Evolutionary conservation across 768 basidiomycete genomes (phyloP).

Genomic region (Lactarius trivialis): DNA sequence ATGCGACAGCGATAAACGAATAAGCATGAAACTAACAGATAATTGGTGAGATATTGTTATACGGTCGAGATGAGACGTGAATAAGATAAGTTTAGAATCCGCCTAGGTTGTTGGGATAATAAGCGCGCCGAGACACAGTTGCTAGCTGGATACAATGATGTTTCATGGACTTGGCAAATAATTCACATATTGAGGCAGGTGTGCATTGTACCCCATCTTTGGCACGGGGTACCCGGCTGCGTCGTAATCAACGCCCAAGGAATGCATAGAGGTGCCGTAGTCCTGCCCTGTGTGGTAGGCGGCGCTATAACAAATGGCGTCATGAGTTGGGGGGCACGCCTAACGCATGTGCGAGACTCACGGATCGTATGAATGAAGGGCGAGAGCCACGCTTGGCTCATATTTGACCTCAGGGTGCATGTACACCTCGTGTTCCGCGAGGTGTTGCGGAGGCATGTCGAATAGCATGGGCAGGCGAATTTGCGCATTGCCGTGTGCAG

Average conservation of each 20-base stretch:
- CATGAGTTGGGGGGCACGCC: neutral
- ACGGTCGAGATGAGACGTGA: constrained; percentile 12
- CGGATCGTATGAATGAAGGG: constrained; percentile 14
- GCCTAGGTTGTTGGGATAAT: constrained; percentile 5
- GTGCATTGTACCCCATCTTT: constrained; percentile 5
- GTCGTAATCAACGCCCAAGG: constrained; percentile 11
- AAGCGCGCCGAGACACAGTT: neutral
- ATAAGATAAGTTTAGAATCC: constrained; percentile 8
- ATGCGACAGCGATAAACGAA: neutral
- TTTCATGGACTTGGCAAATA: constrained; percentile 13
- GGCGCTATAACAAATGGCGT: neutral
- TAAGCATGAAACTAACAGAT: constrained; percentile 8
- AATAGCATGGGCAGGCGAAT: constrained; percentile 17
- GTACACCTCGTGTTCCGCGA: constrained; percentile 14
- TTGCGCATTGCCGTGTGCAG: constrained; percentile 3
- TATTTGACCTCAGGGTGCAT: constrained; percentile 16
- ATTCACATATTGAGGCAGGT: constrained; percentile 7
- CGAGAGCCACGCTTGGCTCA: constrained; percentile 6
- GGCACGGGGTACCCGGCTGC: constrained; percentile 8
- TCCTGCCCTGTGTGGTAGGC: constrained; percentile 19
- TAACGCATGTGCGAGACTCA: constrained; percentile 6
- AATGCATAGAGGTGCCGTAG: constrained; percentile 15
- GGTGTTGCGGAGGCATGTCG: constrained; percentile 10
- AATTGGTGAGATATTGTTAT: constrained; percentile 7
- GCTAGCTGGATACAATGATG: neutral